Percentiles rank a stretch among this genome's conserved stretches.
These are phyloP conservation scores for Metarhizium robertsii DNA, from an alignment of 2,329 filamentous ascomycete species.

Conservation along the genomic window DNA sequence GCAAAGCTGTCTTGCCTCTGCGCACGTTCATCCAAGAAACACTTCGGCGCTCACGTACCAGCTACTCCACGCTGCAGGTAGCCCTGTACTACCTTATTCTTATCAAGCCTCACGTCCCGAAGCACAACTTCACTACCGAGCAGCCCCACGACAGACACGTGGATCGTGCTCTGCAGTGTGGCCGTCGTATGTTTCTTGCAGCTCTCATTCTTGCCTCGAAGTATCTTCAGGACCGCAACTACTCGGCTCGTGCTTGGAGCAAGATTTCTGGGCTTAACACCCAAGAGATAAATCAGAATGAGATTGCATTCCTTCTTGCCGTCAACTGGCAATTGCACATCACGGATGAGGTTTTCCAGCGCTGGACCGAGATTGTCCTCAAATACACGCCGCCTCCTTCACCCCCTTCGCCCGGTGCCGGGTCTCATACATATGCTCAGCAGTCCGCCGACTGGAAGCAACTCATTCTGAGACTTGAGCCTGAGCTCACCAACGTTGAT, in stretches of 20 bases:
- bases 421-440: conserved; percentile 31
- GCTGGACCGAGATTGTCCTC: conserved; percentile 88
- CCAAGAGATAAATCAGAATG: conserved; percentile 91
- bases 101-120: conserved; percentile 82
- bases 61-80: conserved; percentile 95
- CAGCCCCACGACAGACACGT: conserved; percentile 64
- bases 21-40: conserved; percentile 98
- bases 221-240: conserved; percentile 96
- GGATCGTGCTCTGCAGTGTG: conserved; percentile 80
- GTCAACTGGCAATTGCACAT: conserved; percentile 96
- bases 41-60: conserved; percentile 84
- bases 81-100: conserved; percentile 93
- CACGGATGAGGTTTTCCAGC: conserved; percentile 76
- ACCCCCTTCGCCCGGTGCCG: conserved; percentile 43
- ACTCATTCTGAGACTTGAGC: conserved; percentile 46
- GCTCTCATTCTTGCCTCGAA: conserved; percentile 94
- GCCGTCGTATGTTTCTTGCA: conserved; percentile 92
- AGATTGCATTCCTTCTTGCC: conserved; percentile 80
- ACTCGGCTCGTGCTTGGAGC: conserved; percentile 94
- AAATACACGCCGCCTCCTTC: conserved; percentile 69
- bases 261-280: conserved; percentile 97
- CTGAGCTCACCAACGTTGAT: conserved; percentile 49
- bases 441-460: conserved; percentile 48
- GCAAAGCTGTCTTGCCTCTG: conserved; percentile 74
- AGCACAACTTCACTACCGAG: conserved; percentile 77